These are phyloP conservation scores for Rhodotorula sp. DNA, from an alignment of 1,284 basidiomycete species.

Conservation along the genomic window DNA sequence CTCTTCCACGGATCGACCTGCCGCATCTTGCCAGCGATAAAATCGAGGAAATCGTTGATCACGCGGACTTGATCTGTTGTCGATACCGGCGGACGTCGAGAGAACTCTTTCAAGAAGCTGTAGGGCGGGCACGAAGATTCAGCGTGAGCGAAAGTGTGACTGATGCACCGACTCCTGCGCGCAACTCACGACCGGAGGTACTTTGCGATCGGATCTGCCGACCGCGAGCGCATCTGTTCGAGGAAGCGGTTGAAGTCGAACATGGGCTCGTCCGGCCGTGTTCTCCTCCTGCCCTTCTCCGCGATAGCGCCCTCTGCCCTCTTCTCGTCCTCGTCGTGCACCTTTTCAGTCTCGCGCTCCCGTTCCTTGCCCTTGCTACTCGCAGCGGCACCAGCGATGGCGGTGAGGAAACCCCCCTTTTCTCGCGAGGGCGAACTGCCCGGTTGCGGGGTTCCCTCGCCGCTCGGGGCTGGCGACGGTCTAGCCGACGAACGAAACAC, in stretches of 20 bases:
- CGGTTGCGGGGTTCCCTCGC: constrained; percentile 3
- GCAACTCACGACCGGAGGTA: constrained; percentile 76
- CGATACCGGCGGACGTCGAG: constrained; percentile 75
- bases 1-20: constrained; percentile 58
- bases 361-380: constrained; percentile 10
- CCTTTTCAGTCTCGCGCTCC: constrained; percentile 2
- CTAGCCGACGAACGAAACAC: constrained; percentile 30
- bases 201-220: constrained; percentile 83
- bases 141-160: background rate
- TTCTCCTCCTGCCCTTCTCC: constrained; percentile 8
- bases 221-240: constrained; percentile 80
- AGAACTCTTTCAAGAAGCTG: constrained; percentile 86
- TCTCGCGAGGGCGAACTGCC: constrained; percentile 9
- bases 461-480: constrained; percentile 8
- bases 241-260: constrained; percentile 87
- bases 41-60: constrained; percentile 88
- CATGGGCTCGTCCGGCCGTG: constrained; percentile 21
- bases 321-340: constrained; percentile 3
- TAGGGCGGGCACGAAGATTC: too few species aligned
- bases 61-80: constrained; percentile 88
- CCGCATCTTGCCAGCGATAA: constrained; percentile 83
- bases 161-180: background rate
- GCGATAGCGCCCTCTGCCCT: background rate
- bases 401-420: constrained; percentile 6
- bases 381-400: background rate